A percentile compares a stretch with the other conserved stretches of the same genome.
phyloP scores from a whole-genome alignment of 2,329 filamentous ascomycete species.

The Massarina eburnea region DNA sequence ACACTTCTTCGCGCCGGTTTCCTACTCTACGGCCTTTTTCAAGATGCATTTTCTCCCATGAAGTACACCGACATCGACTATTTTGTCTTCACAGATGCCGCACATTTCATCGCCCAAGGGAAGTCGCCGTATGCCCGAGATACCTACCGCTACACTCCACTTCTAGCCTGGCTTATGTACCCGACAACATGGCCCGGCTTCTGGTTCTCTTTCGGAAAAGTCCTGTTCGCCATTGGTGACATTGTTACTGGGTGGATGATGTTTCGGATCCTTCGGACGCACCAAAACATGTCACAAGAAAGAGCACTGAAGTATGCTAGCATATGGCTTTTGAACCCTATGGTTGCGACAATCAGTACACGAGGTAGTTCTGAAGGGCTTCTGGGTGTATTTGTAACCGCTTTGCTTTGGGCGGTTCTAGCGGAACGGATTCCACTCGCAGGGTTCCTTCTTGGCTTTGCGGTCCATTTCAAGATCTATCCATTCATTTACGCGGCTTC shows the following conservation, averaged over 20 bases:
- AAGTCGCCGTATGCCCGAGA: conserved; percentile 82
- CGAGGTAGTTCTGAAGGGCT: conserved; percentile 91
- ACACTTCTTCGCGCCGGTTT: conserved; percentile 70
- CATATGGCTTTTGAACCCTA: conserved; percentile 94
- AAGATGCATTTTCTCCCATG: conserved; percentile 86
- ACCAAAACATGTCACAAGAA: conserved; percentile 36
- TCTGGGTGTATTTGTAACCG: conserved; percentile 80
- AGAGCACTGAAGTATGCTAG: conserved; percentile 73
- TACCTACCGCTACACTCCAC: conserved; percentile 94
- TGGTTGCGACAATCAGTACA: conserved; percentile 97
- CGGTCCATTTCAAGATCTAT: conserved; percentile 98
- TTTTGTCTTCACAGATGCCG: conserved; percentile 94
- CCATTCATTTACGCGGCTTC: conserved; percentile 91
- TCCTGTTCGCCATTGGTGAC: conserved; percentile 81
- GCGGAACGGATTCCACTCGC: conserved; percentile 64
- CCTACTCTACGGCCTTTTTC: conserved; percentile 85
- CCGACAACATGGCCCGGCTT: conserved; percentile 68
- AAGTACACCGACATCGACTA: conserved; percentile 99
- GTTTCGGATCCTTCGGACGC: conserved; percentile 53
- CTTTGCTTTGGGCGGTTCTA: conserved; percentile 79
- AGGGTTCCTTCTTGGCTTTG: conserved; percentile 74
- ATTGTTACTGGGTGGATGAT: conserved; percentile 82
- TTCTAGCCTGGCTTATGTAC: conserved; percentile 86
- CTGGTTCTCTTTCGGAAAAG: conserved; percentile 84
- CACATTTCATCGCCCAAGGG: conserved; percentile 70